Evolutionary conservation across 176 grass and related monocot genomes (phyloP).

Genomic region (Avena insularis): DNA sequence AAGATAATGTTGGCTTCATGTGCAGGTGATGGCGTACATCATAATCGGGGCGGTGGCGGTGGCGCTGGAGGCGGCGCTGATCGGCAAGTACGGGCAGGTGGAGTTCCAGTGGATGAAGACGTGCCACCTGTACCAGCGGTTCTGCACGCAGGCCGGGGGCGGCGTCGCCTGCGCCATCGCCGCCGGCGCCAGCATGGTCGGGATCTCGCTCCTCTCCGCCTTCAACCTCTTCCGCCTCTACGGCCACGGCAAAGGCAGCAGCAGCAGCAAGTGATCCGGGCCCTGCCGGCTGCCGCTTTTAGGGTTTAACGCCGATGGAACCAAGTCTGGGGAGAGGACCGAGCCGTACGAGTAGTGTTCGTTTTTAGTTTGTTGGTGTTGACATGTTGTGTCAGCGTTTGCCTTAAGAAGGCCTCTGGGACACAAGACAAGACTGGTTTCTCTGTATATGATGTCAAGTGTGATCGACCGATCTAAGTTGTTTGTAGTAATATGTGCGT

Average conservation of each 20-base stretch:
- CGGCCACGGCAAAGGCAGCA: constrained; percentile 45
- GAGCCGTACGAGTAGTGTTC: neutral
- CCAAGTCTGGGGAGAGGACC: neutral
- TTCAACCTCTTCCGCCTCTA: constrained; percentile 97
- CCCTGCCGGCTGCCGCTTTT: neutral
- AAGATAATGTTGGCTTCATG: neutral
- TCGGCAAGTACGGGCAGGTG: constrained; percentile 60
- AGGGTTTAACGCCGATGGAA: constrained; percentile 4
- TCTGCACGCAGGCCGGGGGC: constrained; percentile 68
- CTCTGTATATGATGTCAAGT: constrained; percentile 53
- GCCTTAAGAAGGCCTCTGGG: constrained; percentile 15
- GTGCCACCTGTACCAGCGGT: constrained; percentile 77
- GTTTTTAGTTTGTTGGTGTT: constrained; percentile 34
- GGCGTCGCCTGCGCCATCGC: constrained; percentile 58
- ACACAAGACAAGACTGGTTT: constrained; percentile 12
- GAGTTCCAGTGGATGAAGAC: constrained; percentile 98
- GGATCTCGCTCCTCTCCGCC: constrained; percentile 63
- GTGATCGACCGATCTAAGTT: neutral
- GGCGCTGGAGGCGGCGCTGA: constrained; percentile 62
- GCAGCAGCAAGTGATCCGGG: constrained; percentile 15
- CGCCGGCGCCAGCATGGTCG: constrained; percentile 54
- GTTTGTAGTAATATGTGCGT: constrained; percentile 38
- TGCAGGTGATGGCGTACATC: constrained; percentile 74
- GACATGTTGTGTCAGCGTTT: constrained; percentile 13
- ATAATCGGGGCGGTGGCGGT: constrained; percentile 61